These are phyloP conservation scores for Pseudogymnoascus sp. DNA, from an alignment of 2,329 filamentous ascomycete genomes.

Conservation along the genomic window DNA sequence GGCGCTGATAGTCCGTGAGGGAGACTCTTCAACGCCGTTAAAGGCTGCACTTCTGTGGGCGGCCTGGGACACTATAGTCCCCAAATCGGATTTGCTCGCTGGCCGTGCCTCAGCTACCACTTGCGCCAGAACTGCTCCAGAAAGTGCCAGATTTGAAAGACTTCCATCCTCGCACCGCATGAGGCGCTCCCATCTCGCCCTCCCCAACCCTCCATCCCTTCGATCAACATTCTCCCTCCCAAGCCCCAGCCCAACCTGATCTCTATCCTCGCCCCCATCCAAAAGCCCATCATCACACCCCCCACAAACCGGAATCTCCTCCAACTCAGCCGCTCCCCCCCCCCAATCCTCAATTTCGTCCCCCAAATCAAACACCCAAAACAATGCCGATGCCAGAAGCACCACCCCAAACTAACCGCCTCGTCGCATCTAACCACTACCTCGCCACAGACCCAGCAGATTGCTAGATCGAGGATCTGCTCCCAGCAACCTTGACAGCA, in stretches of 20 bases:
- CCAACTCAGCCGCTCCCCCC: slow-evolving; percentile 32
- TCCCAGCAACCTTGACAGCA: slow-evolving; percentile 42
- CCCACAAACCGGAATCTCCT: slow-evolving; percentile 43
- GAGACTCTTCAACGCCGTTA: neutral
- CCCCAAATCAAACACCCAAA: slow-evolving; percentile 49
- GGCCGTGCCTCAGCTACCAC: neutral
- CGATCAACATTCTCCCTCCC: slow-evolving; percentile 15
- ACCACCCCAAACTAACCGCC: slow-evolving; percentile 53
- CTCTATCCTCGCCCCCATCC: slow-evolving; percentile 7
- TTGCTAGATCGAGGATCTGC: slow-evolving; percentile 44
- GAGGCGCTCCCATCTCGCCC: slow-evolving; percentile 36
- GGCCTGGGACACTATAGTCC: too few relatives aligned
- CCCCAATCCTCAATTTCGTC: slow-evolving; percentile 8
- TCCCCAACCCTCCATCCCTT: slow-evolving; percentile 31
- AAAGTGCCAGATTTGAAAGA: neutral
- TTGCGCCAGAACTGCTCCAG: neutral
- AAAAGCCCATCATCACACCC: slow-evolving; percentile 38
- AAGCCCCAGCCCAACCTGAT: neutral
- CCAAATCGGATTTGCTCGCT: too few relatives aligned
- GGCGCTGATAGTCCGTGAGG: neutral
- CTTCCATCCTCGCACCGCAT: slow-evolving; percentile 39
- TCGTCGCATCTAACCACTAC: slow-evolving; percentile 46
- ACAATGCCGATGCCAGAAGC: slow-evolving; percentile 51
- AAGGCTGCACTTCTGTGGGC: too few relatives aligned
- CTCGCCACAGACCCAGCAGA: slow-evolving; percentile 53